These are phyloP conservation scores for Caryopteris hybrid DNA, from an alignment of 305 asterid genomes.

Conservation along the genomic window DNA sequence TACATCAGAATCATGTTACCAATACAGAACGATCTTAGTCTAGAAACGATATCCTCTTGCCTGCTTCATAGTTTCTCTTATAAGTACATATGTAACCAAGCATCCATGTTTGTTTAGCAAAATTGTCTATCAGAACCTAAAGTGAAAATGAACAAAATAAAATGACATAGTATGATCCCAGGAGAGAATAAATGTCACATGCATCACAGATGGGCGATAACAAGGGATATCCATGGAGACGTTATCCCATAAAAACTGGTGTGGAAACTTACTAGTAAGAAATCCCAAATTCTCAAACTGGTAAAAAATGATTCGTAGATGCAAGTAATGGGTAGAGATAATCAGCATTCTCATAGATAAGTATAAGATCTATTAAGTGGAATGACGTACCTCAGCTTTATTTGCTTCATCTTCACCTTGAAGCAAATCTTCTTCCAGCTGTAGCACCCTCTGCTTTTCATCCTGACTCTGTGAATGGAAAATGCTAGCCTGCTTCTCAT, in stretches of 20 bases:
- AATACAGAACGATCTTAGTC: too few species aligned
- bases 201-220: background rate
- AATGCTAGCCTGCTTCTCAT: conserved; percentile 38
- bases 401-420: conserved; percentile 35
- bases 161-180: background rate
- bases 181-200: background rate
- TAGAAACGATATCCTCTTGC: too few species aligned
- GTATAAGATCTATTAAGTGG: background rate
- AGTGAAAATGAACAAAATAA: too few species aligned
- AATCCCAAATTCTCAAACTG: conserved; percentile 1
- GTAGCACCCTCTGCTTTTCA: conserved; percentile 32
- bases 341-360: background rate
- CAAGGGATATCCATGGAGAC: background rate
- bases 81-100: too few species aligned
- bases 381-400: conserved; percentile 40
- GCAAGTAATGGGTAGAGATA: background rate
- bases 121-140: background rate
- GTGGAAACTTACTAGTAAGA: background rate
- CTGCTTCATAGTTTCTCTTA: too few species aligned
- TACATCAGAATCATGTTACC: too few species aligned
- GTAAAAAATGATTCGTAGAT: too few species aligned
- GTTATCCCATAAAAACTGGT: too few species aligned
- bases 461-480: conserved; percentile 34
- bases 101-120: too few species aligned
- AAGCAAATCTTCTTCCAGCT: conserved; percentile 34